These are phyloP conservation scores for Euphorbia corollata DNA, from an alignment of 441 rosid species.

Conservation along the genomic window DNA sequence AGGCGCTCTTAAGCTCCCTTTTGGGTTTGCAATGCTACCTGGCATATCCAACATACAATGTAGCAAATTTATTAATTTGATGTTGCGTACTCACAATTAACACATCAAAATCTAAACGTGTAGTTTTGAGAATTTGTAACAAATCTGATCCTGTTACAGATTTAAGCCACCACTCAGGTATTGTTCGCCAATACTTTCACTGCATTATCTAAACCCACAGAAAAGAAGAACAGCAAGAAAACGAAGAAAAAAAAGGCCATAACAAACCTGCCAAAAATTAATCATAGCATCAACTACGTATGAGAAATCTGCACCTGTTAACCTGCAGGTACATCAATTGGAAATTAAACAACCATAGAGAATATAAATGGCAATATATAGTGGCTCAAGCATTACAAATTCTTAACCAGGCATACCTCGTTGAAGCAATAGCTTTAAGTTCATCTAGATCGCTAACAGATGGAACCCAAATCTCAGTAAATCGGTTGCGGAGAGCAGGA, in stretches of 20 bases:
- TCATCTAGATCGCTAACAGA: conserved; percentile 58
- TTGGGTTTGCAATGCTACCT: neutral
- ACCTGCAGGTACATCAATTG: conserved; percentile 31
- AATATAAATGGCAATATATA: neutral
- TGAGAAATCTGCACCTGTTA: conserved; percentile 39
- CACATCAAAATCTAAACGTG: neutral
- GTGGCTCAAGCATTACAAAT: conserved; percentile 1
- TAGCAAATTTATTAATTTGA: neutral
- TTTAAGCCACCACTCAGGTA: neutral
- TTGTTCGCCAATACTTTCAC: conserved; percentile 7
- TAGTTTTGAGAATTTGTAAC: neutral
- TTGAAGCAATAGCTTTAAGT: conserved; percentile 65
- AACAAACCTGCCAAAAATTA: conserved; percentile 73
- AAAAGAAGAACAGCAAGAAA: neutral
- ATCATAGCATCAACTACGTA: conserved; percentile 57
- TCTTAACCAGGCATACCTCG: conserved; percentile 41
- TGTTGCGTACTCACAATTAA: neutral
- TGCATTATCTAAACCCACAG: neutral
- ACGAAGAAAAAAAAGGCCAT: conserved; percentile 12
- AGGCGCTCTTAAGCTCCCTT: neutral
- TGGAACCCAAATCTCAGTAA: conserved; percentile 99
- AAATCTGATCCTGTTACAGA: neutral
- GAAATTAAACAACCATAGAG: conserved; percentile 12
- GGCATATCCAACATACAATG: neutral
- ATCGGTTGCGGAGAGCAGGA: conserved; percentile 95